A percentile compares a stretch with the other conserved stretches of the same genome.
phyloP scores from a whole-genome alignment of 768 basidiomycete species.

The Macrolepiota dolichaula region DNA sequence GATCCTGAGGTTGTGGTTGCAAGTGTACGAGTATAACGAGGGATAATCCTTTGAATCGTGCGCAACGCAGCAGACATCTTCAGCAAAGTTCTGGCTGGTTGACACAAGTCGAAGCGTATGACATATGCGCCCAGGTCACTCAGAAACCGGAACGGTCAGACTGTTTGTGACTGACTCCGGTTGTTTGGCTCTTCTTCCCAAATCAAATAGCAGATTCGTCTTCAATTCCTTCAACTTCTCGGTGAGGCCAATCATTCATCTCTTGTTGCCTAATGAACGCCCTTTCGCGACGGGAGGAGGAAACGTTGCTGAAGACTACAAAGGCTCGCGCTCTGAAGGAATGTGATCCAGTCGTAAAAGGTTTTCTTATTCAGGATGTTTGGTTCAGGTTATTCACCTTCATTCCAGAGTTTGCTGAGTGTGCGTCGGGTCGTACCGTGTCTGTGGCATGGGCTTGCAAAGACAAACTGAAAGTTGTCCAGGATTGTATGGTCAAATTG shows the following conservation, averaged over 20 bases:
- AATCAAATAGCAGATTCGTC: neutral
- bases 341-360: constrained; percentile 75
- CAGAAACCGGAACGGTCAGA: neutral
- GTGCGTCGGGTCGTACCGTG: constrained; percentile 74
- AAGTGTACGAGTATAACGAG: constrained; percentile 19
- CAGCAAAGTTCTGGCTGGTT: neutral
- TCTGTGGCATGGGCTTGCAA: constrained; percentile 87
- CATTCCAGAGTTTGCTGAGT: constrained; percentile 75
- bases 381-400: neutral
- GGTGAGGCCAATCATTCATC: neutral
- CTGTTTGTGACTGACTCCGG: neutral
- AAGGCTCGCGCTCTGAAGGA: constrained; percentile 77
- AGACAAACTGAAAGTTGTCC: constrained; percentile 61
- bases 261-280: constrained; percentile 57
- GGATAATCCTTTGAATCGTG: constrained; percentile 11
- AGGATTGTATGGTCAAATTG: constrained; percentile 81
- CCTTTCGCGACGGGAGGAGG: constrained; percentile 85
- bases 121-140: neutral
- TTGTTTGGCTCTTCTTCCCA: neutral
- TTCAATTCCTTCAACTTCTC: neutral
- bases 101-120: neutral
- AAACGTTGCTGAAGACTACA: constrained; percentile 76
- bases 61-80: constrained; percentile 18
- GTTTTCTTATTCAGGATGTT: constrained; percentile 31
- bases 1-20: constrained; percentile 23